phyloP scores from a whole-genome alignment of 192 early-diverging fungal species.

The Linderina pennispora region DNA sequence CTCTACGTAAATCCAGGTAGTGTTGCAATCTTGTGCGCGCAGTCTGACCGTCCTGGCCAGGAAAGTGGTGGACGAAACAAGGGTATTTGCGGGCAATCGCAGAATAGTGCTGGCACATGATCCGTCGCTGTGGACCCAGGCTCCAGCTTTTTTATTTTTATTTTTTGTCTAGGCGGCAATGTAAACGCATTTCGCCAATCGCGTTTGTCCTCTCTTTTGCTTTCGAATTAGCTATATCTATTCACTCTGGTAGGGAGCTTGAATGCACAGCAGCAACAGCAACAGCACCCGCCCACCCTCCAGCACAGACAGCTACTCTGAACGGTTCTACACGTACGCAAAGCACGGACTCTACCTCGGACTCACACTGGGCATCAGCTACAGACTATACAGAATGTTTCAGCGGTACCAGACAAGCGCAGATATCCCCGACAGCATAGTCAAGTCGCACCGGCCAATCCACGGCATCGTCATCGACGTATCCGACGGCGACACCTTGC shows the following conservation, averaged over 20 bases:
- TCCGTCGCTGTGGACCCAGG: no score
- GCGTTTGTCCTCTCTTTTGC: not conserved
- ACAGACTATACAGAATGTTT: conserved; percentile 35
- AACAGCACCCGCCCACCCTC: not conserved
- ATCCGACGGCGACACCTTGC: conserved; percentile 35
- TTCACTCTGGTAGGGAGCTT: no score
- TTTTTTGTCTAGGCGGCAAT: no score
- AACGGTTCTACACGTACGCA: conserved; percentile 12
- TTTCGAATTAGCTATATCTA: no score
- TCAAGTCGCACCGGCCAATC: conserved; percentile 21
- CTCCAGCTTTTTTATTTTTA: not conserved
- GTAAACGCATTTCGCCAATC: no score
- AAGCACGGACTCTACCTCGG: conserved; percentile 27
- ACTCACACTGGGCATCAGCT: conserved; percentile 8
- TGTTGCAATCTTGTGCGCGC: no score
- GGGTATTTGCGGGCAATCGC: not conserved
- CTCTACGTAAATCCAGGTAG: no score
- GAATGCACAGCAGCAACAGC: not conserved
- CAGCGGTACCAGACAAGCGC: conserved; percentile 30
- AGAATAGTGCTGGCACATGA: no score
- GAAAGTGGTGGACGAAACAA: no score
- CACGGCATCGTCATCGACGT: conserved; percentile 37
- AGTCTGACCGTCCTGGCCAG: no score
- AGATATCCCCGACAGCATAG: conserved; percentile 27
- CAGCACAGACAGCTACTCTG: conserved; percentile 1